phyloP scores from a whole-genome alignment of 176 grass and related monocot genomes.

The Typha latifolia region DNA sequence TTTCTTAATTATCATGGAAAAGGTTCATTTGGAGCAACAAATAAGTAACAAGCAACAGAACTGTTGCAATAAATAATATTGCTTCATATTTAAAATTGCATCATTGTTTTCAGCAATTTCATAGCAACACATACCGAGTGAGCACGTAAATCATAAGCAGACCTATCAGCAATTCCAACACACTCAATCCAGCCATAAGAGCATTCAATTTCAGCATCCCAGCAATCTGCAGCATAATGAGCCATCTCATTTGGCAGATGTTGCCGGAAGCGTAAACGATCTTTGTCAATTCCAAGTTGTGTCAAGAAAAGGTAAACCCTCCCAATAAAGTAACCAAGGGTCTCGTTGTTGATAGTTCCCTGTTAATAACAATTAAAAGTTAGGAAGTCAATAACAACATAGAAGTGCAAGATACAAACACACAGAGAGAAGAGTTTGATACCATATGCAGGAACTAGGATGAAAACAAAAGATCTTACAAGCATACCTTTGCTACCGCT shows the following conservation, averaged over 20 bases:
- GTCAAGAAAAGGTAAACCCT: constrained; percentile 90
- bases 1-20: no score
- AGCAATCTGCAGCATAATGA: constrained; percentile 95
- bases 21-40: no score
- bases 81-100: not conserved
- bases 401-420: constrained; percentile 1
- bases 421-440: not conserved
- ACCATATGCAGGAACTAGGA: constrained; percentile 4
- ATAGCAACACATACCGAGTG: constrained; percentile 52
- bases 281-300: constrained; percentile 77
- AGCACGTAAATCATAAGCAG: constrained; percentile 72
- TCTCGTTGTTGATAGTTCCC: constrained; percentile 90
- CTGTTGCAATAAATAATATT: no score
- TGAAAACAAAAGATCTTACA: constrained; percentile 6
- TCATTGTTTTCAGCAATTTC: not conserved
- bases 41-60: no score
- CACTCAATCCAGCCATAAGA: constrained; percentile 98
- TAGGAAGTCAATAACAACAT: constrained; percentile 1
- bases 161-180: constrained; percentile 99
- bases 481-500: constrained; percentile 62
- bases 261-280: constrained; percentile 73
- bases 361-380: constrained; percentile 17
- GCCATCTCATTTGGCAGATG: constrained; percentile 97
- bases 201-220: constrained; percentile 98
- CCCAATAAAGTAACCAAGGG: constrained; percentile 87